phyloP scores from a whole-genome alignment of 306 rosid species.

The Pterocarpus macrocarpus region DNA sequence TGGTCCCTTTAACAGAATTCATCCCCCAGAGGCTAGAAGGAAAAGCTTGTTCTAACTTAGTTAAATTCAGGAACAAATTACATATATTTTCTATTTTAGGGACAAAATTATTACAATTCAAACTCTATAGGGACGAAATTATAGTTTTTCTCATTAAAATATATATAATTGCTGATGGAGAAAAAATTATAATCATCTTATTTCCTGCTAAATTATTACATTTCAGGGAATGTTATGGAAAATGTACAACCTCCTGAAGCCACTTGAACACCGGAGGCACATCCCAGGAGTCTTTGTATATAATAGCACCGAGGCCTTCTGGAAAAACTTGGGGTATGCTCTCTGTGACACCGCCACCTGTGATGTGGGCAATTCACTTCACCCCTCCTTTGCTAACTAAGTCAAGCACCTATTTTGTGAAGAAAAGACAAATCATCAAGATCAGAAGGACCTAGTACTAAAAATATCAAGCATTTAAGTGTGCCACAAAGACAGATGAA shows the following conservation, averaged over 20 bases:
- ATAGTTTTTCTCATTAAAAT: not conserved
- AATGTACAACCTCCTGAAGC: constrained; percentile 83
- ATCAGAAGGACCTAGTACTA: not conserved
- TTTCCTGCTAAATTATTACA: constrained; percentile 5
- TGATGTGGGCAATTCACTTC: constrained; percentile 89
- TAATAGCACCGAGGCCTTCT: constrained; percentile 78
- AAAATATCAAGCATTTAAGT: not conserved
- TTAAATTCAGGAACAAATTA: too few relatives aligned
- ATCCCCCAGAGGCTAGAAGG: too few relatives aligned
- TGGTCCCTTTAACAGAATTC: too few relatives aligned
- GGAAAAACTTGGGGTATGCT: constrained; percentile 93
- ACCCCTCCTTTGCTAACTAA: constrained; percentile 82
- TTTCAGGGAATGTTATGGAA: not conserved
- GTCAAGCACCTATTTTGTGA: constrained; percentile 74
- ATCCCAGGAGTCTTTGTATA: constrained; percentile 77
- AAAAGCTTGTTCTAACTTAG: too few relatives aligned
- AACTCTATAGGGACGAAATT: too few relatives aligned
- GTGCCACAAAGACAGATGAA: constrained; percentile 1
- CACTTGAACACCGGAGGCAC: constrained; percentile 78
- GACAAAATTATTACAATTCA: too few relatives aligned
- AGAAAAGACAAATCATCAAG: not conserved
- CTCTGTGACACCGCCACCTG: constrained; percentile 96
- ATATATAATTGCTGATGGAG: not conserved
- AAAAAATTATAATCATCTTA: not conserved
- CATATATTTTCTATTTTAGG: too few relatives aligned